Evolutionary conservation across 75 land plant species (phyloP).

Genomic region (Sequoia sempervirens): DNA sequence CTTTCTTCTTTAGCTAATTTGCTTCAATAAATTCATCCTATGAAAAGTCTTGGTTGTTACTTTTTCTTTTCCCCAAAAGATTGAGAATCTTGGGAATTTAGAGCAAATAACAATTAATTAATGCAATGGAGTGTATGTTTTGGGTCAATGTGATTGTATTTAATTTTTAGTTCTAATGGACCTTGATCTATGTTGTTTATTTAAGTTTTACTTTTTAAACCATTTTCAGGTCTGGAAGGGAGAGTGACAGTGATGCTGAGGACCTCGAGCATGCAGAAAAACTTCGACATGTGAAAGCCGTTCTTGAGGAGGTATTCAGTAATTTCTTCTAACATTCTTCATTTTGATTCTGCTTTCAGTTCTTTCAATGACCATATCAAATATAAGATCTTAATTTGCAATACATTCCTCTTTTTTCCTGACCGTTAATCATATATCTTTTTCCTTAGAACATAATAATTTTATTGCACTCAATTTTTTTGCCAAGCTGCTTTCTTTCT

Average conservation of each 20-base stretch:
- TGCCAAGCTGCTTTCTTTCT: not conserved
- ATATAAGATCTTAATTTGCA: not conserved
- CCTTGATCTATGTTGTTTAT: not conserved
- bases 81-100: not conserved
- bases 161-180: not conserved
- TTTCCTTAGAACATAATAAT: not conserved
- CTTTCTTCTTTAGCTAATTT: not conserved
- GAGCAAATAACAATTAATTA: not conserved
- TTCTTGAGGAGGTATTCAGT: constrained; percentile 86
- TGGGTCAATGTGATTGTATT: not conserved
- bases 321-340: not conserved
- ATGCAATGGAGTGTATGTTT: not conserved
- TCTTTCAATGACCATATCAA: not conserved
- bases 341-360: not conserved
- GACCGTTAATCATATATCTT: not conserved
- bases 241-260: constrained; percentile 98
- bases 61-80: not conserved
- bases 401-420: not conserved
- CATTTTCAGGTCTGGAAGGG: constrained; percentile 71
- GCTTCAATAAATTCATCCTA: not conserved
- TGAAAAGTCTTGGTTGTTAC: not conserved
- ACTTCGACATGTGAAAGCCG: constrained; percentile 99
- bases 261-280: constrained; percentile 98
- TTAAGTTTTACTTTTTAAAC: not conserved
- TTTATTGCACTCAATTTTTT: not conserved